Evolutionary conservation across 129 eudicot genomes (phyloP).

Genomic region (Silybum marianum): DNA sequence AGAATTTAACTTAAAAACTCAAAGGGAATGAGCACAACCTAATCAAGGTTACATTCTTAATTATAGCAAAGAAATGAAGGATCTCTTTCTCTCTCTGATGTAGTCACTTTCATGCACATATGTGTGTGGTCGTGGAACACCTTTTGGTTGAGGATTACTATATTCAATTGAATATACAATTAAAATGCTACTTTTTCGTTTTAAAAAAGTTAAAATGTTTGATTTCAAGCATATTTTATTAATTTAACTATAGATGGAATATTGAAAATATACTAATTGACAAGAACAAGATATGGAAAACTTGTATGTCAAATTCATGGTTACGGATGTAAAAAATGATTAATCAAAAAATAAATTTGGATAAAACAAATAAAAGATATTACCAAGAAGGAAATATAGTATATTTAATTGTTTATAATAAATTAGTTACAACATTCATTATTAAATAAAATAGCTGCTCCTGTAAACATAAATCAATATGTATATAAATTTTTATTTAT

Average conservation of each 20-base stretch:
- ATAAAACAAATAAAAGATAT: too few relatives aligned
- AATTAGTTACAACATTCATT: too few relatives aligned
- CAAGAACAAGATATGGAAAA: background rate
- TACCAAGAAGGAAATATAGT: too few relatives aligned
- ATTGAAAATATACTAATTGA: background rate
- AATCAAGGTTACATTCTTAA: constrained; percentile 46
- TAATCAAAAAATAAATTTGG: background rate
- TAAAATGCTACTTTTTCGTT: constrained; percentile 1
- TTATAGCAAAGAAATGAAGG: constrained; percentile 23
- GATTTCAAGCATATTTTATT: background rate
- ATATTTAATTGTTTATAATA: too few relatives aligned
- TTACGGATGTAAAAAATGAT: background rate
- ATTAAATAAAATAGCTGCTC: too few relatives aligned
- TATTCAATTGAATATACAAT: constrained; percentile 10
- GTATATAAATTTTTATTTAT: too few relatives aligned
- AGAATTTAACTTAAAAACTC: constrained; percentile 28
- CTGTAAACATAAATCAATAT: too few relatives aligned
- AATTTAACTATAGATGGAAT: background rate
- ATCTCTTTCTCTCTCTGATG: constrained; percentile 24
- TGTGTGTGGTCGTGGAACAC: constrained; percentile 27
- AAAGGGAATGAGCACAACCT: constrained; percentile 36
- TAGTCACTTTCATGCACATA: constrained; percentile 31
- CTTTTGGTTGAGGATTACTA: constrained; percentile 50
- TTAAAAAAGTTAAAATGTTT: background rate
- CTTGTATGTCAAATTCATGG: background rate